Percentiles rank a stretch among this genome's conserved stretches.
phyloP scores from a whole-genome alignment of 2,329 filamentous ascomycete species.

The Xylaria digitata region DNA sequence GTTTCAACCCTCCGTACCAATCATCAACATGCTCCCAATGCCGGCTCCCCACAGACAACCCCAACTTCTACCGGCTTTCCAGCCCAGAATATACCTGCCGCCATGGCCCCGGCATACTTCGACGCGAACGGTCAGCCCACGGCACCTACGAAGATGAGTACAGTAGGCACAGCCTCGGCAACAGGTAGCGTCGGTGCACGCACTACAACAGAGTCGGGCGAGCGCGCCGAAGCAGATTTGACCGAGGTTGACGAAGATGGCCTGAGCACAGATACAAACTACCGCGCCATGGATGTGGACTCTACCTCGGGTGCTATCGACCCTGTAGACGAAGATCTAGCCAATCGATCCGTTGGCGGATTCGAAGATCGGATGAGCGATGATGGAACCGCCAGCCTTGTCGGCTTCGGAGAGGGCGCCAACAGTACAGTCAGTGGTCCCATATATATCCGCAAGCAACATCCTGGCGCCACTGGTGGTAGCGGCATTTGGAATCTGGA shows the following conservation, averaged over 20 bases:
- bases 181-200: conserved; percentile 80
- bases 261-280: conserved; percentile 75
- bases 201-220: conserved; percentile 62
- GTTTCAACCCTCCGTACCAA: conserved; percentile 77
- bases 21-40: conserved; percentile 49
- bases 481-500: conserved; percentile 58
- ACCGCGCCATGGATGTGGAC: conserved; percentile 67
- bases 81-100: conserved; percentile 53
- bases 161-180: conserved; percentile 89
- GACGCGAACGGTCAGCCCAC: conserved; percentile 77
- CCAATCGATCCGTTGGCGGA: conserved; percentile 60
- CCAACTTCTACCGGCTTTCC: conserved; percentile 62
- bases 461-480: conserved; percentile 53
- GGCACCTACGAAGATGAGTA: conserved; percentile 82
- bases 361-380: conserved; percentile 83
- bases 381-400: conserved; percentile 83
- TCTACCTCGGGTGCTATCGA: conserved; percentile 51
- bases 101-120: conserved; percentile 77
- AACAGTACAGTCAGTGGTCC: conserved; percentile 86
- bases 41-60: conserved; percentile 62
- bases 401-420: conserved; percentile 93
- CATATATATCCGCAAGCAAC: conserved; percentile 68
- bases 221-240: conserved; percentile 65
- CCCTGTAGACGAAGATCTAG: conserved; percentile 54
- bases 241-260: conserved; percentile 73